phyloP scores from a whole-genome alignment of 176 grass and related monocot genomes.

The Zea luxurians region DNA sequence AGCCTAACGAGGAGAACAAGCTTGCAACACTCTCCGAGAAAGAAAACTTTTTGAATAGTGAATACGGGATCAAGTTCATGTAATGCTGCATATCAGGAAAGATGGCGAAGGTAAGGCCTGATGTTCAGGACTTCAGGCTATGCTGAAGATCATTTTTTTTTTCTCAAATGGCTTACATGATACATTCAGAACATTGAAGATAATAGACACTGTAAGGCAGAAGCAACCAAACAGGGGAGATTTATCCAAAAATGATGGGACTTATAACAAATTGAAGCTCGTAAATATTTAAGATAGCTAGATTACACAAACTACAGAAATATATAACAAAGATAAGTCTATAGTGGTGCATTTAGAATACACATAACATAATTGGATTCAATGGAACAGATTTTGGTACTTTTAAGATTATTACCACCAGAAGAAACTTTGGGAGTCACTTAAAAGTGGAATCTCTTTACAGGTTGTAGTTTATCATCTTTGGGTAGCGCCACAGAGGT shows the following conservation, averaged over 20 bases:
- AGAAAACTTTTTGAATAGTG: conserved; percentile 75
- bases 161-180: not conserved
- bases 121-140: not conserved
- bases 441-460: not conserved
- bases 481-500: not conserved
- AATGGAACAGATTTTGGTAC: not conserved
- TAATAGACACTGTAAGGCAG: not conserved
- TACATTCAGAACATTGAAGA: not conserved
- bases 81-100: conserved; percentile 59
- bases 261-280: not conserved
- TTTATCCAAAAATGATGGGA: not conserved
- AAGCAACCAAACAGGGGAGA: not conserved
- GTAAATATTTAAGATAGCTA: not conserved
- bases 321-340: not conserved
- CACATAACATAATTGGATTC: not conserved
- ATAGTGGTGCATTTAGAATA: not conserved
- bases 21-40: conserved; percentile 54
- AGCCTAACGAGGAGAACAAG: conserved; percentile 68
- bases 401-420: not conserved
- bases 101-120: not conserved
- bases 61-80: conserved; percentile 92
- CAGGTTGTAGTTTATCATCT: not conserved
- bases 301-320: not conserved
- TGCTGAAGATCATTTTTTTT: not conserved
- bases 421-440: not conserved